Evolutionary conservation across 495 filamentous ascomycete species (phyloP), one percentile per base, ranked within the genome.

Genomic region (Penicillium cataractarum): DNA sequence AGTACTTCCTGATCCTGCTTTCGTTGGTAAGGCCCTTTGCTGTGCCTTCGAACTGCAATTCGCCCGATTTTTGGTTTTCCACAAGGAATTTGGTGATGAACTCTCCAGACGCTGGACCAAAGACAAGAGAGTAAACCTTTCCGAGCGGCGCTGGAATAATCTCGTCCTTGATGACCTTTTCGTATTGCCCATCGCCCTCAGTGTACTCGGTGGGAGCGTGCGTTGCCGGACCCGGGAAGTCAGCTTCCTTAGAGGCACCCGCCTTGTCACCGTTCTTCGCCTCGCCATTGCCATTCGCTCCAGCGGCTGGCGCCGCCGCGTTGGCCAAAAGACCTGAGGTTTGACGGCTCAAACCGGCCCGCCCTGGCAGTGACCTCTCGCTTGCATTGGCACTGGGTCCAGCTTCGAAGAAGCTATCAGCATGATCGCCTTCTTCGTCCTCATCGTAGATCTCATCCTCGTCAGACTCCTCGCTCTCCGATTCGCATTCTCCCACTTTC

Each of bases 11-110:
- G 2, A 84, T 84, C 73, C 87, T 90, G 70, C 86, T 89, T 19
- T 93, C 90, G 40, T 84, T 84, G 24, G 83, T 88, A 37, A 93
- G 78, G 29, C 90, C 93, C 52, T 88, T 89, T 61, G 90, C 89
- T 63, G 92, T 92, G 37, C 95, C 90, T 52, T 87, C 84, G 74
- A 96, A 89, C 62, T 90, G 86, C 15, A 98, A 75, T 29, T 99
- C 96, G 8, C 86, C 84, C 21, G 90, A 92, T 71, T 97, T 97
- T 69, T 97, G 92, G 54, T 97, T 94, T 4, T 86, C 87, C 0
- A 90, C 80, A 13, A 97, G 82, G 80, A 90, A 97, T 68, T 91
- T 96, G 31, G 82, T 80, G 84, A 98, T 89, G 74, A 91, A 98
- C 0, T 83, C 78, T 13, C 86, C 85, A 17, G 92, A 96, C 3